Conservation (phyloP, 352 stramenopile species). For the Pelagophyceae sp. region DNA sequence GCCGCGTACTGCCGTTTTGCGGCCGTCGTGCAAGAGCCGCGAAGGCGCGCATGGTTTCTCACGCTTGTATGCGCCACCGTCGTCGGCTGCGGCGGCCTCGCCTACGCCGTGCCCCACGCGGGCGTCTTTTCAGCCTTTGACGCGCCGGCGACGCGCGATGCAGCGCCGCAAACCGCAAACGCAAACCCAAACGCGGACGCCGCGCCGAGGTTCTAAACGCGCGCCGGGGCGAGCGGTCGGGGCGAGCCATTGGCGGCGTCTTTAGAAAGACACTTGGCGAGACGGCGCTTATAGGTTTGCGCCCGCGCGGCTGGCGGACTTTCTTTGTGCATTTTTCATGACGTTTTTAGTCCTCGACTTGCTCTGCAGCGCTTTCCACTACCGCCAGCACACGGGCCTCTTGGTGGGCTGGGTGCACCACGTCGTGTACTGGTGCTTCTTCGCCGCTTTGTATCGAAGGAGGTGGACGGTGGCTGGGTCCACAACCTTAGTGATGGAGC, state of each 20-base stretch:
- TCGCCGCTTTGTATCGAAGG: too few relatives aligned
- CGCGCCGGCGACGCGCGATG: neutral
- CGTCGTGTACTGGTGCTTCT: neutral
- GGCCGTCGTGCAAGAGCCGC: neutral
- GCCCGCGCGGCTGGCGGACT: neutral
- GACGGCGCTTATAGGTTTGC: too few relatives aligned
- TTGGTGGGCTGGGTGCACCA: constrained; percentile 12
- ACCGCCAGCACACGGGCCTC: neutral
- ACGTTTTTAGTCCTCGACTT: constrained; percentile 4
- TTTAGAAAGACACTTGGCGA: too few relatives aligned
- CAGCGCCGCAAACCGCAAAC: neutral
- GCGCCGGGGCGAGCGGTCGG: too few relatives aligned
- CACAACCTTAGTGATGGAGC: neutral
- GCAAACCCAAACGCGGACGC: too few relatives aligned
- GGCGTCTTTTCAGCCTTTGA: neutral
- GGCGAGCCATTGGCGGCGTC: too few relatives aligned
- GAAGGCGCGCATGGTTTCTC: constrained; percentile 14
- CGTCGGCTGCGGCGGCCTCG: neutral
- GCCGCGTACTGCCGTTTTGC: neutral
- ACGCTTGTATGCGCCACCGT: neutral
- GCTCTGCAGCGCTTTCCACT: neutral
- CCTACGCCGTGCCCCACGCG: neutral
- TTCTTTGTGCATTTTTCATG: constrained; percentile 1
- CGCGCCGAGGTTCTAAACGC: too few relatives aligned
- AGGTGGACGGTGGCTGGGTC: neutral